Evolutionary conservation across 2,329 filamentous ascomycete genomes (phyloP), one percentile per base, ranked within the genome.

Genomic region (Trichophyton mentagrophytes): DNA sequence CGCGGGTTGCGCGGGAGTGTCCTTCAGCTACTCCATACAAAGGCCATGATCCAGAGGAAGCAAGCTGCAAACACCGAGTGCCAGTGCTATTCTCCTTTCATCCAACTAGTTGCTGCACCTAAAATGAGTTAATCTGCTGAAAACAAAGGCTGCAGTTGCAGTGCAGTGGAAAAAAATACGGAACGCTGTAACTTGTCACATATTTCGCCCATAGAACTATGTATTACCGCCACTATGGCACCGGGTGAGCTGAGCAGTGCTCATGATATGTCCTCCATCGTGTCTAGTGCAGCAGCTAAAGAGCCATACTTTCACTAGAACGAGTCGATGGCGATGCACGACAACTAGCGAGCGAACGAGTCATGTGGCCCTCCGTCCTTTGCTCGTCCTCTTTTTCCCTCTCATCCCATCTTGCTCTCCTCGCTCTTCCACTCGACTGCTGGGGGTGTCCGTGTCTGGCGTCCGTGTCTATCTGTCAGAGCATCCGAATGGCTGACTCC

Each of bases 401-500:
- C 11, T 38, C 3, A 11, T 9, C 33, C 20, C 20, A 51, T 51
- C 27, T 33, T 36, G 33, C 33, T 20, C 15, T 44, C 40, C 9
- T 36, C n/a, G 7, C 27, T 55, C 51, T 55, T 36, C 25, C 51
- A 55, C 51, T 36, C 30, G 13, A 27, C 30, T 36, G 51, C 17
- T 33, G 51, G 51, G 51, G n/a, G 51, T 55, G 51, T n/a, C 30
- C 33, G 51, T 36, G 51, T 55, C 30, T 55, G 15, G 46, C 25
- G 30, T 36, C 51, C 51, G 51, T 55, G 51, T 55, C n/a, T 36
- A 11, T 36, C n/a, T 20, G 27, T 38, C 27, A 20, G 22, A 55
- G 51, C 51, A 55, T 55, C 51, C 51, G 51, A 55, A 55, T 55
- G 51, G 51, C 33, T 20, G 51, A 36, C 20, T 55, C 11, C 27